Conservation (phyloP, 306 rosid genomes). For the cucumber (Cucumis sativus) region Cucumber_9930_V3 NC_026657.2:8035001-8035500, state of each 20-base stretch:
- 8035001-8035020: slow-evolving; percentile 58
- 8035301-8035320: slow-evolving; percentile 8
- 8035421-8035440: slow-evolving; percentile 67
- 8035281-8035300: slow-evolving; percentile 64
- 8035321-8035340: not conserved
- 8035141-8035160: not conserved
- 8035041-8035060: slow-evolving; percentile 77
- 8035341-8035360: not conserved
- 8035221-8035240: slow-evolving; percentile 75
- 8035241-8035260: slow-evolving; percentile 76
- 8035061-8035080: slow-evolving; percentile 14
- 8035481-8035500: slow-evolving; percentile 28
- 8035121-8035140: not conserved
- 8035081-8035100: not conserved
- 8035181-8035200: slow-evolving; percentile 32
- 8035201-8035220: slow-evolving; percentile 98
- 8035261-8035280: slow-evolving; percentile 43
- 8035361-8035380: not conserved
- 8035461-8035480: slow-evolving; percentile 31
- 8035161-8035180: not conserved
- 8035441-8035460: slow-evolving; percentile 39
- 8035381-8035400: slow-evolving; percentile 51
- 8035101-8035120: not conserved
- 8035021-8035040: slow-evolving; percentile 71
- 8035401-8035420: slow-evolving; percentile 61